Evolutionary conservation across 2,329 filamentous ascomycete genomes (phyloP).

Genomic region (Diaporthe aspalathi): DNA sequence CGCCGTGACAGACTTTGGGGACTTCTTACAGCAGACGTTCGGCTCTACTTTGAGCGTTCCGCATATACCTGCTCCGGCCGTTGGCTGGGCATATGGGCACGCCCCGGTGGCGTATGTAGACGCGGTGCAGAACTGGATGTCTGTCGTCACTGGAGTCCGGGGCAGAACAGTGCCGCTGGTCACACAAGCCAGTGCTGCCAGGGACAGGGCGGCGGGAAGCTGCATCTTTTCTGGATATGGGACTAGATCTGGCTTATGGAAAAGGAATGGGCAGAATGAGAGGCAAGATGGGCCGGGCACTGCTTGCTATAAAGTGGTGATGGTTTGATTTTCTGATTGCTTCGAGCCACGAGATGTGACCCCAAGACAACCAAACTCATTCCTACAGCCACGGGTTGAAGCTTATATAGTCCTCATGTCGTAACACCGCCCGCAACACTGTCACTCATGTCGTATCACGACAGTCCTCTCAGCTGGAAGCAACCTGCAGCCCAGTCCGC

Average conservation of each 20-base stretch:
- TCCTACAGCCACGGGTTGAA: slow-evolving; percentile 5
- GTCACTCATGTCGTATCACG: neutral
- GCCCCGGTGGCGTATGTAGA: slow-evolving; percentile 25
- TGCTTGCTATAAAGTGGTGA: neutral
- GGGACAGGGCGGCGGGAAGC: neutral
- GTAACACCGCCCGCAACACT: neutral
- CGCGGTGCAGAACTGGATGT: slow-evolving; percentile 31
- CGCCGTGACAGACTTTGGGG: too few relatives aligned
- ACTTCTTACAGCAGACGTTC: slow-evolving; percentile 28
- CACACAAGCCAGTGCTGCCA: neutral
- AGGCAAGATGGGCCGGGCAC: too few relatives aligned
- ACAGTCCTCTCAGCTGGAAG: neutral
- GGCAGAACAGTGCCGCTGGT: neutral
- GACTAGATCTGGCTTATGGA: neutral
- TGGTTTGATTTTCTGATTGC: neutral
- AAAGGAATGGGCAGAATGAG: too few relatives aligned
- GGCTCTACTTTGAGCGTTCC: slow-evolving; percentile 10
- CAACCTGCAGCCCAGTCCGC: too few relatives aligned
- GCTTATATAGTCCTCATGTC: slow-evolving; percentile 22
- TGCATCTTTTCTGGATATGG: neutral
- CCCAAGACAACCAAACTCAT: neutral
- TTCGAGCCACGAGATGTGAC: neutral
- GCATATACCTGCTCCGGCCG: slow-evolving; percentile 29
- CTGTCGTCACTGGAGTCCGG: neutral
- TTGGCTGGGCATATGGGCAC: slow-evolving; percentile 35